Base-by-base conservation (phyloP, 202 grass and related monocot genomes). In the Schoenoplectus triqueter region DNA sequence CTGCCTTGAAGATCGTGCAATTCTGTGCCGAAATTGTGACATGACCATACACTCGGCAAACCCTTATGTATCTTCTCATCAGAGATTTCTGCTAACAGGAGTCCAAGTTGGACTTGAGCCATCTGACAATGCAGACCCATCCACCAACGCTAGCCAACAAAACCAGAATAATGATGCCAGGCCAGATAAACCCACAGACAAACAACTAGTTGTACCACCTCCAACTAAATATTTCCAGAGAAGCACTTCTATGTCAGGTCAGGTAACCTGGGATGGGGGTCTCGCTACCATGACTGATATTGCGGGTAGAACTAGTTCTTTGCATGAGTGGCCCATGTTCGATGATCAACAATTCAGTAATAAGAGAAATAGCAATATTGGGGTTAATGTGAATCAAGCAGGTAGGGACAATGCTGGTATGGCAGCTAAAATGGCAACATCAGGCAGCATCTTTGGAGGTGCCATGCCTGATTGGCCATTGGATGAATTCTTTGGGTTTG, bases 11-110 rank as follows among this genome's bases (percentile, higher is more conserved):
- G 96, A 98, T 10, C 96, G 96, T 46, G 96, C 96, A 0, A 64
- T 98, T 70, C 89, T 98, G 62, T 98, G 96, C 81, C 87, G 93
- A 90, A 92, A 94, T 71, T 98, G 96, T 78, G 96, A 98, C 85
- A 89, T 95, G 87, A 50, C 95, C 83, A 91, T 98, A 85, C 95
- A 98, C 80, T 88, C 93, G 42, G 91, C 85, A 81, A 98, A 98
- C 86, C 83, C 93, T 1, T 89, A 91, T 84, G 95, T 98, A 85
- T 95, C 91, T 57, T 84, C 69, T 66, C 96, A 98, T 85, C 96
- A 94, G 83, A 93, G 93, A 87, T 95, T 98, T 88, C 88, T 98
- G 42, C 72, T 98, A 84, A 95, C 96, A 82, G 93, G 96, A 86
- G 96, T 98, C 61, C 96, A 93, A 92, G 96, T 95, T 75, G 96